These are phyloP conservation scores for Prunus mume DNA, from an alignment of 306 rosid species.

Conservation along the genomic window DNA sequence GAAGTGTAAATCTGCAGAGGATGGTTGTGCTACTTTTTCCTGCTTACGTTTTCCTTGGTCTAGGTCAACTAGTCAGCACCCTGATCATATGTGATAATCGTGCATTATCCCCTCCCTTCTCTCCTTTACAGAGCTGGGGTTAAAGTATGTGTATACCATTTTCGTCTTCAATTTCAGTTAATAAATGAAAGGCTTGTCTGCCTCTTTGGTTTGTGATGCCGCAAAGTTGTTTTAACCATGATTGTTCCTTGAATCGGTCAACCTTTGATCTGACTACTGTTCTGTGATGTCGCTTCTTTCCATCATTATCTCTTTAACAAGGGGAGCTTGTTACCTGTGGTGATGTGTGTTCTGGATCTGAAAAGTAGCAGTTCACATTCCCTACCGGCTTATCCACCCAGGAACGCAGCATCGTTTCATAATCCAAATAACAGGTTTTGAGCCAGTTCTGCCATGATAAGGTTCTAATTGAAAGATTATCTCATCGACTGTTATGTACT, in stretches of 20 bases:
- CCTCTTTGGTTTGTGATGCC: background rate
- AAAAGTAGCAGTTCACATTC: background rate
- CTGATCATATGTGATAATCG: constrained; percentile 13
- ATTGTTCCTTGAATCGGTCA: background rate
- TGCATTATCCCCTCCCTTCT: constrained; percentile 21
- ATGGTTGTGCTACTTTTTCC: constrained; percentile 29
- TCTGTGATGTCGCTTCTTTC: background rate
- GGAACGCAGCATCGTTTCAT: background rate
- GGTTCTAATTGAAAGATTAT: background rate
- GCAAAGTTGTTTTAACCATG: background rate
- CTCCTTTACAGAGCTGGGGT: constrained; percentile 6
- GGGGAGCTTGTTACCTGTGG: background rate
- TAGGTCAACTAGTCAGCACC: constrained; percentile 30
- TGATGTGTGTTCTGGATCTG: background rate
- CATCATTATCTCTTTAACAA: background rate
- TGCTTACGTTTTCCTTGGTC: constrained; percentile 26
- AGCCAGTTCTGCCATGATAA: background rate
- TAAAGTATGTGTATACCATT: constrained; percentile 1
- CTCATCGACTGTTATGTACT: no score
- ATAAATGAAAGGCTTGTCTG: constrained; percentile 14
- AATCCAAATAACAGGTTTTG: background rate
- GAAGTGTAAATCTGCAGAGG: constrained; percentile 57
- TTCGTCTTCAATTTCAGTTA: constrained; percentile 15
- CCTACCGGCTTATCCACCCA: background rate
- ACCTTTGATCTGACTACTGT: background rate